Percentiles rank a stretch among this genome's conserved stretches.
These are phyloP conservation scores for Syzygium aromaticum DNA, from an alignment of 345 rosid genomes.

Conservation along the genomic window DNA sequence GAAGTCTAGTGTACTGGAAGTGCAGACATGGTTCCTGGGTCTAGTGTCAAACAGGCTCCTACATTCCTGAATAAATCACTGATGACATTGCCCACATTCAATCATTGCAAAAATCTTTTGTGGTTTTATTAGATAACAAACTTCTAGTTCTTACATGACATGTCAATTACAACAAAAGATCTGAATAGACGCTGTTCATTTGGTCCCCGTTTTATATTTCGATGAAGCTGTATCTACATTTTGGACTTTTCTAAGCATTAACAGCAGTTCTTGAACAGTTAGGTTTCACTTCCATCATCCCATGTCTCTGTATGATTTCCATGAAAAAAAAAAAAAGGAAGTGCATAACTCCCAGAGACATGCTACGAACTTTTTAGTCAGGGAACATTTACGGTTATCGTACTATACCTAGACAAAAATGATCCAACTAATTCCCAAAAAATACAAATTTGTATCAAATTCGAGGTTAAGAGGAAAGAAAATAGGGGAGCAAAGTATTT, in stretches of 20 bases:
- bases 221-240: background rate
- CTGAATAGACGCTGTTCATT: background rate
- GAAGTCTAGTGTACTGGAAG: background rate
- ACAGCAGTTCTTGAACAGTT: background rate
- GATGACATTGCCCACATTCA: background rate
- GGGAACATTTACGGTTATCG: background rate
- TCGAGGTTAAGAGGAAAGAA: background rate
- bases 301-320: background rate
- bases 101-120: background rate
- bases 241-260: background rate
- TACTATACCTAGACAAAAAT: background rate
- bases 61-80: background rate
- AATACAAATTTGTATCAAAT: background rate
- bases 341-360: background rate
- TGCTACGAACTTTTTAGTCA: background rate
- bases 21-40: background rate
- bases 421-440: background rate
- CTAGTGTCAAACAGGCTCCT: background rate
- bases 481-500: background rate
- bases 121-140: background rate
- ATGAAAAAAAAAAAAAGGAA: background rate
- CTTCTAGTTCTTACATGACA: background rate
- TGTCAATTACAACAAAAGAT: background rate
- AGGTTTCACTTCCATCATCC: background rate
- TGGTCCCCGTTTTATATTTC: background rate